Evolutionary conservation across 441 rosid species (phyloP).

Genomic region (Populus hybrid): DNA sequence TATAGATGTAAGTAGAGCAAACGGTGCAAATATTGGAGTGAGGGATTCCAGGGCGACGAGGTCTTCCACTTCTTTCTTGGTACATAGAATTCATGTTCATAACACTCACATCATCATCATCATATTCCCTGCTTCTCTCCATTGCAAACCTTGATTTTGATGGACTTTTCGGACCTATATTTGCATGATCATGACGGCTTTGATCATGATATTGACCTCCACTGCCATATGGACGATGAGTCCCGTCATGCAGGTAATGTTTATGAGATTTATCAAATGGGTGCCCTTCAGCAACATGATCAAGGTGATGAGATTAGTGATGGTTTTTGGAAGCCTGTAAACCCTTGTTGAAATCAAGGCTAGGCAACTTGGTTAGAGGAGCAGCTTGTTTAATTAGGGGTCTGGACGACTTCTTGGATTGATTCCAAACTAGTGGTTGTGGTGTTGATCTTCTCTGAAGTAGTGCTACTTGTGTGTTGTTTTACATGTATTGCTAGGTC

Average conservation of each 20-base stretch:
- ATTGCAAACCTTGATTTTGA: slow-evolving; percentile 9
- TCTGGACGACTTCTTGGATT: slow-evolving; percentile 21
- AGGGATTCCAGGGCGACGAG: slow-evolving; percentile 60
- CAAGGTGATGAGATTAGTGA: neutral
- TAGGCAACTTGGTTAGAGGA: slow-evolving; percentile 37
- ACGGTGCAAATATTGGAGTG: slow-evolving; percentile 68
- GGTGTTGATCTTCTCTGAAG: slow-evolving; percentile 15
- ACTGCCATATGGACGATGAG: neutral
- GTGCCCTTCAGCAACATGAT: neutral
- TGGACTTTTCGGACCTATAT: neutral
- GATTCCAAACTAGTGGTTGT: slow-evolving; percentile 16
- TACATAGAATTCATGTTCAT: slow-evolving; percentile 38
- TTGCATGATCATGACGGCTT: slow-evolving; percentile 11
- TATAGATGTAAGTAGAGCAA: slow-evolving; percentile 50
- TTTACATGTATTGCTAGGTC: slow-evolving; percentile 43
- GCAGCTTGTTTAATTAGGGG: slow-evolving; percentile 15
- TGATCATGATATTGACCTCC: neutral
- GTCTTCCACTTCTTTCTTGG: slow-evolving; percentile 28
- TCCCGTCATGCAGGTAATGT: slow-evolving; percentile 1
- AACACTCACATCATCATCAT: slow-evolving; percentile 33
- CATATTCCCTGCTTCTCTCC: slow-evolving; percentile 28
- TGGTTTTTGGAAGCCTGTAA: slow-evolving; percentile 23
- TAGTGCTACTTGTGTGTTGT: neutral
- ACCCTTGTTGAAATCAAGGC: slow-evolving; percentile 46
- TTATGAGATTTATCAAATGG: neutral